phyloP scores from a whole-genome alignment of 768 basidiomycete genomes.

The Naganishia randhawae region DNA sequence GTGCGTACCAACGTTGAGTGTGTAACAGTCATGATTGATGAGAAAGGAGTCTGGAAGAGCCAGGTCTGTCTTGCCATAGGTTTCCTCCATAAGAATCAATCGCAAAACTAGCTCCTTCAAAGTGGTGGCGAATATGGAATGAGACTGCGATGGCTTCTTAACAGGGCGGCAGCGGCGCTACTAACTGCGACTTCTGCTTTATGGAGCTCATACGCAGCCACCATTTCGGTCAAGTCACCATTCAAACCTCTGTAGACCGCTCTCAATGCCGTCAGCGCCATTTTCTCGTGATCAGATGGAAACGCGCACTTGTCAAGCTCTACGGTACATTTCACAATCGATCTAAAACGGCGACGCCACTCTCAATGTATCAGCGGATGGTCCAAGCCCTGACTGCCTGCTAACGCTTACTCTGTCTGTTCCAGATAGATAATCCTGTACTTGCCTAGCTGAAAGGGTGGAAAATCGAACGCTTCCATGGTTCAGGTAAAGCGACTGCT shows the following conservation, averaged over 20 bases:
- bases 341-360: background rate
- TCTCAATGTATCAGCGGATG: background rate
- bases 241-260: background rate
- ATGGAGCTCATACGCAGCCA: background rate
- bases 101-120: slow-evolving; percentile 15
- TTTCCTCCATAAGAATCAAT: slow-evolving; percentile 3
- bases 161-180: background rate
- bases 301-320: background rate
- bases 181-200: slow-evolving; percentile 6
- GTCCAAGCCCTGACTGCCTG: background rate
- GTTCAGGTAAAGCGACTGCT: no score
- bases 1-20: slow-evolving; percentile 1
- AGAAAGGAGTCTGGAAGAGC: background rate
- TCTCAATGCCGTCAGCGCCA: background rate
- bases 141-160: background rate
- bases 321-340: slow-evolving; percentile 17
- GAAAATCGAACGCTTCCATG: slow-evolving; percentile 8
- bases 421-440: slow-evolving; percentile 17
- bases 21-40: slow-evolving; percentile 9
- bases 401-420: background rate
- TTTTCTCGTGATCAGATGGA: background rate
- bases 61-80: slow-evolving; percentile 9
- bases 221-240: background rate
- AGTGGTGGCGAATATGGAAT: background rate
- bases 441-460: background rate